Percentiles rank a stretch among this genome's conserved stretches.
These are phyloP conservation scores for Diplosphaera chodatii DNA, from an alignment of 139 green algal genomes.

Conservation along the genomic window DNA sequence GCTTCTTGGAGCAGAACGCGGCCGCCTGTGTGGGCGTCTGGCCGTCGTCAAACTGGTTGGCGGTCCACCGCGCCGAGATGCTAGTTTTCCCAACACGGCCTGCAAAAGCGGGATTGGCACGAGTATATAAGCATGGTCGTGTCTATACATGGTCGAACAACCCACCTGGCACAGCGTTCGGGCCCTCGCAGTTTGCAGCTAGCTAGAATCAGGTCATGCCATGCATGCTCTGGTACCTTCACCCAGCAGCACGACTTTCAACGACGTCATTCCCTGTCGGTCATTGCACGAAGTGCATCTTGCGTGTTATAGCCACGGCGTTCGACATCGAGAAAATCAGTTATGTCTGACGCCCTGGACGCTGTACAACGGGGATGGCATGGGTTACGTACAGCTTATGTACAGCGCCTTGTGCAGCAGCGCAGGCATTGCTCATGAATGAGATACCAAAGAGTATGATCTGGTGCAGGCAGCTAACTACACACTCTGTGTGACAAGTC, in stretches of 20 bases:
- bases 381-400: no score
- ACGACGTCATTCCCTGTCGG: neutral
- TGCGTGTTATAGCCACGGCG: no score
- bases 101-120: neutral
- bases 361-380: no score
- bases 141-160: neutral
- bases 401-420: no score
- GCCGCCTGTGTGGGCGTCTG: slow-evolving; percentile 10
- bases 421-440: no score
- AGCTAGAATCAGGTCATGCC: neutral
- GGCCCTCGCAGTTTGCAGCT: no score
- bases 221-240: slow-evolving; percentile 8
- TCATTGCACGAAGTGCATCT: no score
- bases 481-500: no score
- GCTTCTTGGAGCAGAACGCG: slow-evolving; percentile 5
- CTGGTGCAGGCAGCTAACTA: no score
- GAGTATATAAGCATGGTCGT: neutral
- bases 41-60: slow-evolving; percentile 11
- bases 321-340: no score
- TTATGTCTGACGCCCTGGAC: no score
- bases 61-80: slow-evolving; percentile 4
- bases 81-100: slow-evolving; percentile 19
- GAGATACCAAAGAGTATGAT: no score
- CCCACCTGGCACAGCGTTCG: neutral
- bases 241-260: slow-evolving; percentile 16